phyloP scores from a whole-genome alignment of 1,284 basidiomycete genomes.

The Ustilago tritici region DNA sequence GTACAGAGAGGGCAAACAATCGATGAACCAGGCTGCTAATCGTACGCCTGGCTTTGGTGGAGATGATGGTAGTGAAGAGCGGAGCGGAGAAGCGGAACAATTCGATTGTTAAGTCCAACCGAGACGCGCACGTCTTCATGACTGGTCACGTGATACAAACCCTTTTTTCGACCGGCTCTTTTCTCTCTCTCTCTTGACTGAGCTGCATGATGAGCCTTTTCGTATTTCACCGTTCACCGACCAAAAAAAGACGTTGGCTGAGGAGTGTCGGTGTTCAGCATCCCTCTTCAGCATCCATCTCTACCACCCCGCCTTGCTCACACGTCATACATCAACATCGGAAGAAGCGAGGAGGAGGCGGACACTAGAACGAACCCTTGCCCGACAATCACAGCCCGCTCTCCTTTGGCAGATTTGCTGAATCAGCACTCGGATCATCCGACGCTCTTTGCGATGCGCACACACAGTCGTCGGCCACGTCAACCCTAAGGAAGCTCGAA shows the following conservation, averaged over 20 bases:
- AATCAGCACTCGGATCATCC: conserved; percentile 16
- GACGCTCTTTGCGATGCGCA: conserved; percentile 19
- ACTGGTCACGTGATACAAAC: neutral
- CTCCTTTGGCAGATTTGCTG: neutral
- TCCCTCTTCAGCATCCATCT: neutral
- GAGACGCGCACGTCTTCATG: too few relatives aligned
- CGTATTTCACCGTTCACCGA: neutral
- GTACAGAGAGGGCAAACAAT: too few relatives aligned
- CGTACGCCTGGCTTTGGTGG: too few relatives aligned
- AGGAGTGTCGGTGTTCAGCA: neutral
- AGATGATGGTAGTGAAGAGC: too few relatives aligned
- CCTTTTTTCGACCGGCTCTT: conserved; percentile 1
- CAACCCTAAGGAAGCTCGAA: neutral
- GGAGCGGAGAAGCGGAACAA: too few relatives aligned
- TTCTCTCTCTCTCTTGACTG: too few relatives aligned
- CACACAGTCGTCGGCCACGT: neutral
- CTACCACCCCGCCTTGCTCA: neutral
- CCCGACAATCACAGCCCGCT: neutral
- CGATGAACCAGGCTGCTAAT: too few relatives aligned
- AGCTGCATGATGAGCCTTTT: neutral
- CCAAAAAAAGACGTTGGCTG: conserved; percentile 6
- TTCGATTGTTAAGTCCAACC: too few relatives aligned
- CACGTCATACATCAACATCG: neutral
- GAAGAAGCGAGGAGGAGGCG: neutral
- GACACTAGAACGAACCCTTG: neutral